These are phyloP conservation scores for Solanum tacnaense DNA, from an alignment of 257 asterid genomes.

Conservation along the genomic window DNA sequence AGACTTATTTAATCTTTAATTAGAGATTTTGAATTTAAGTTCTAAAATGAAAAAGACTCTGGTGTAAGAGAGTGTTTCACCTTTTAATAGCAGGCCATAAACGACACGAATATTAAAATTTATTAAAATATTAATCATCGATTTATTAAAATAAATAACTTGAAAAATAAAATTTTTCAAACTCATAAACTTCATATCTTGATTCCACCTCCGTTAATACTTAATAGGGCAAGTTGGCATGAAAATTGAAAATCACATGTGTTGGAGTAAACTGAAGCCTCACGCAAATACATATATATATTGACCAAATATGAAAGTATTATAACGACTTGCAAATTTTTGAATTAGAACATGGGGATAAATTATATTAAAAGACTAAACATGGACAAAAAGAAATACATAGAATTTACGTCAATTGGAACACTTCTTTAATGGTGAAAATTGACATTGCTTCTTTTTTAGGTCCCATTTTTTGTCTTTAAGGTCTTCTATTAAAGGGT, in stretches of 20 bases:
- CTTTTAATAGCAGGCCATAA: not conserved
- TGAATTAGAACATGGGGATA: not conserved
- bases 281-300: not conserved
- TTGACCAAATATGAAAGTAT: not conserved
- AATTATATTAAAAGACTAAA: not conserved
- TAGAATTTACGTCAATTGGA: not conserved
- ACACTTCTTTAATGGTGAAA: not conserved
- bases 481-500: not conserved
- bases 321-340: not conserved
- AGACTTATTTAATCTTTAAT: not conserved
- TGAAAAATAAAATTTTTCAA: not conserved
- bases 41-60: not conserved
- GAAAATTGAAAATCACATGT: not conserved
- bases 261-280: not conserved
- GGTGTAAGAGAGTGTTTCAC: not conserved
- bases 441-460: not conserved
- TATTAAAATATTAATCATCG: no score
- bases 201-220: not conserved
- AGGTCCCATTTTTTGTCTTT: not conserved
- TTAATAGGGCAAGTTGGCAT: not conserved
- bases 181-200: not conserved
- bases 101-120: no score
- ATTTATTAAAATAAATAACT: not conserved
- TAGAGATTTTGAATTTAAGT: not conserved
- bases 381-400: not conserved